Evolutionary conservation across 2,329 filamentous ascomycete species (phyloP).

Genomic region (Alternaria arbusti): DNA sequence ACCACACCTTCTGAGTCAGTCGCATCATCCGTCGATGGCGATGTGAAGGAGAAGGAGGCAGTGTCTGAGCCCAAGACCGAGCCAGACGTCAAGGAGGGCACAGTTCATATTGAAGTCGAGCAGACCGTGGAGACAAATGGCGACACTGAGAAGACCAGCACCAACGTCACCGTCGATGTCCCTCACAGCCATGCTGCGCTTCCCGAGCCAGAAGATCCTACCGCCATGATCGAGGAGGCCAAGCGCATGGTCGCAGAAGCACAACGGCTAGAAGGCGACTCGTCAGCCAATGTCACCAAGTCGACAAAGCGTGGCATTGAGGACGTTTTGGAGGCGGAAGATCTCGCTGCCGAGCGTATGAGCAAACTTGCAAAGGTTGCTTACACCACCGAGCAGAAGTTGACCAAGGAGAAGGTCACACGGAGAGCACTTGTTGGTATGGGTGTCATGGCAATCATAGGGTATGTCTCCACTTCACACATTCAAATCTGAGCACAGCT

Average conservation of each 20-base stretch:
- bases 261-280: slow-evolving; percentile 57
- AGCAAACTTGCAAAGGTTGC: slow-evolving; percentile 74
- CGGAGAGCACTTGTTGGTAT: slow-evolving; percentile 85
- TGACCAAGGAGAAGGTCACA: slow-evolving; percentile 85
- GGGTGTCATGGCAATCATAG: slow-evolving; percentile 83
- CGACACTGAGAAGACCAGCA: slow-evolving; percentile 72
- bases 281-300: slow-evolving; percentile 21
- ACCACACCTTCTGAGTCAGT: slow-evolving; percentile 31
- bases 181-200: slow-evolving; percentile 71
- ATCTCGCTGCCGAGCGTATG: slow-evolving; percentile 57
- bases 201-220: slow-evolving; percentile 76
- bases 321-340: slow-evolving; percentile 65
- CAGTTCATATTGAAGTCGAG: slow-evolving; percentile 74
- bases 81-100: slow-evolving; percentile 43
- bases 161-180: slow-evolving; percentile 77
- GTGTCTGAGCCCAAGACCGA: slow-evolving; percentile 13
- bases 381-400: slow-evolving; percentile 69
- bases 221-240: slow-evolving; percentile 83
- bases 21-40: slow-evolving; percentile 53
- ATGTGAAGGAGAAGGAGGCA: slow-evolving; percentile 32
- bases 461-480: slow-evolving; percentile 67
- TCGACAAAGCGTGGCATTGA: slow-evolving; percentile 53
- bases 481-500: slow-evolving; percentile 11
- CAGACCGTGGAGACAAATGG: slow-evolving; percentile 65
- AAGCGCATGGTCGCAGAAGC: slow-evolving; percentile 85